Evolutionary conservation across 257 asterid genomes (phyloP).

Genomic region (Scutellaria galericulata): DNA sequence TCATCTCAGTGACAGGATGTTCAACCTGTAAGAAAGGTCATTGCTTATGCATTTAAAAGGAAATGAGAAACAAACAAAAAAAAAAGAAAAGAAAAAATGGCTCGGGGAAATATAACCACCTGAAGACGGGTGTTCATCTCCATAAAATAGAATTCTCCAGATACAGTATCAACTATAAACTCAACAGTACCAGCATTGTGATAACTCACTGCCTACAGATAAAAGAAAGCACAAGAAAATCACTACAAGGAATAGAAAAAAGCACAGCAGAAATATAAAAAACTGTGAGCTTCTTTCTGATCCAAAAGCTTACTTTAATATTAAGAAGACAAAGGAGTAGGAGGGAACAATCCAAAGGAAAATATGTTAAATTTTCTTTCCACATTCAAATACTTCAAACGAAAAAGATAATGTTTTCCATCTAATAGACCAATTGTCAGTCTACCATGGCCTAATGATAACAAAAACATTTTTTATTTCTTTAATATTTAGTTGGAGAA

Average conservation of each 20-base stretch:
- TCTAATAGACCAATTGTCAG: conserved; percentile 5
- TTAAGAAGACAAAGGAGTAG: neutral
- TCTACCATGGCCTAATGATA: neutral
- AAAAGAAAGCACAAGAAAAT: conserved; percentile 34
- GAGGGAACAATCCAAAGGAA: neutral
- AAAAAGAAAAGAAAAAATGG: conserved; percentile 28
- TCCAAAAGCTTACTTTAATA: neutral
- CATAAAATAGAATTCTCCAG: conserved; percentile 94
- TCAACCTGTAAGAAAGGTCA: conserved; percentile 66
- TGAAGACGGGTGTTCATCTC: conserved; percentile 99
- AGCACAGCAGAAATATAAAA: neutral
- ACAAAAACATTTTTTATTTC: neutral
- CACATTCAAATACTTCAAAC: conserved; percentile 14
- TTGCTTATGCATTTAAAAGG: conserved; percentile 34
- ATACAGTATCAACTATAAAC: conserved; percentile 86
- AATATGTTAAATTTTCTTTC: conserved; percentile 16
- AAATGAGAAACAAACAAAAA: neutral
- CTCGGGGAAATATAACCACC: conserved; percentile 54
- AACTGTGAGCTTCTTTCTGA: neutral
- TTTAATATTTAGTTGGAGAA: neutral
- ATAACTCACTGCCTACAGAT: conserved; percentile 84
- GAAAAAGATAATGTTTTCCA: neutral
- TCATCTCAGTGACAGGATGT: conserved; percentile 99
- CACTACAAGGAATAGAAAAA: conserved; percentile 22
- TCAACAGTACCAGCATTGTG: conserved; percentile 97